phyloP scores from a whole-genome alignment of 768 basidiomycete species.

The Xanthoconium purpureum region DNA sequence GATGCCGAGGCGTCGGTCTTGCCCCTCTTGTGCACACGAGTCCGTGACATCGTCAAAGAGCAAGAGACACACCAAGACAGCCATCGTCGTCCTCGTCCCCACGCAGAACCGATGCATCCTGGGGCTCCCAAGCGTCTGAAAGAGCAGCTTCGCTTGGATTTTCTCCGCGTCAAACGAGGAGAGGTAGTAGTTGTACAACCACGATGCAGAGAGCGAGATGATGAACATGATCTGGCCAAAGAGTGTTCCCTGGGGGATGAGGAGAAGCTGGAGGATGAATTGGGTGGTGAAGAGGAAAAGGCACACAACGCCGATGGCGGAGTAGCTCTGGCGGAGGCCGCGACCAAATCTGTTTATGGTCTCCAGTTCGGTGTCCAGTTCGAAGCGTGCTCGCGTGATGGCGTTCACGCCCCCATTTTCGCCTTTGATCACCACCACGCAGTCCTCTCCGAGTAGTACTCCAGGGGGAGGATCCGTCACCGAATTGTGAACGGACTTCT shows the following conservation, averaged over 20 bases:
- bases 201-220: conserved; percentile 26
- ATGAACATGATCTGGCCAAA: conserved; percentile 36
- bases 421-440: conserved; percentile 26
- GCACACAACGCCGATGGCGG: conserved; percentile 13
- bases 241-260: conserved; percentile 31
- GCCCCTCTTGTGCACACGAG: conserved; percentile 12
- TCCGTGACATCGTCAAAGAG: conserved; percentile 12
- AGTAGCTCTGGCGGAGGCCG: conserved; percentile 3
- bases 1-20: conserved; percentile 15
- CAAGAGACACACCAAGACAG: conserved; percentile 19
- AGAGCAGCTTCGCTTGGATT: conserved; percentile 22
- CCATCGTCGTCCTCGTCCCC: conserved; percentile 19
- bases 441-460: conserved; percentile 17
- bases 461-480: conserved; percentile 22
- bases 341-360: background rate
- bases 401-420: conserved; percentile 22
- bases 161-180: conserved; percentile 31
- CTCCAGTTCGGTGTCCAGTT: conserved; percentile 10
- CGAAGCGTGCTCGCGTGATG: conserved; percentile 28
- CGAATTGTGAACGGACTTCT: conserved; percentile 12
- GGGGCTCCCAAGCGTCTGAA: conserved; percentile 12
- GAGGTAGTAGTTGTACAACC: conserved; percentile 31
- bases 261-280: conserved; percentile 32
- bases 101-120: conserved; percentile 10
- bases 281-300: conserved; percentile 28